Percentiles rank a stretch among this genome's conserved stretches.
Evolutionary conservation across 768 basidiomycete species (phyloP).

Genomic region (Phallus indusiatus): DNA sequence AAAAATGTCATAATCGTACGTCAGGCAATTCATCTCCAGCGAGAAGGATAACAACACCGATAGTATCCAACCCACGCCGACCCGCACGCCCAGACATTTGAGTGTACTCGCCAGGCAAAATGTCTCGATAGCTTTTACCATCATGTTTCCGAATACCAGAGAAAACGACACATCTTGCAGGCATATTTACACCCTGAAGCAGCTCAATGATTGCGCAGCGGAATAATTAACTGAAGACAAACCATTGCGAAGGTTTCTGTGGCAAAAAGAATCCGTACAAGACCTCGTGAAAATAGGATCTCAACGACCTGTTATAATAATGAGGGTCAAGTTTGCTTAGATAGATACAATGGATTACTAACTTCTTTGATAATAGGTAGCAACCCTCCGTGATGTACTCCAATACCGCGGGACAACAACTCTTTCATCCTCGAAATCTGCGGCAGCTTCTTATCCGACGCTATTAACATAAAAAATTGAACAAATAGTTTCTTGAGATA

Average conservation of each 20-base stretch:
- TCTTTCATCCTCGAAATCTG: conserved; percentile 89
- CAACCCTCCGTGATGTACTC: conserved; percentile 94
- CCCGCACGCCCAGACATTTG: conserved; percentile 99
- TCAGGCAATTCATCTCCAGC: conserved; percentile 80
- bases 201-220: not conserved
- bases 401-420: conserved; percentile 85
- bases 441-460: conserved; percentile 84
- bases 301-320: conserved; percentile 69
- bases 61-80: conserved; percentile 87
- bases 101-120: conserved; percentile 88
- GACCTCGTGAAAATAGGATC: conserved; percentile 87
- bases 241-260: conserved; percentile 99
- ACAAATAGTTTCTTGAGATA: not conserved
- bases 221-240: conserved; percentile 12
- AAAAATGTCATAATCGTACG: conserved; percentile 30
- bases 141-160: conserved; percentile 94
- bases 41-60: conserved; percentile 91
- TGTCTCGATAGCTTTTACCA: conserved; percentile 83
- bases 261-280: conserved; percentile 95
- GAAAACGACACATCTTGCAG: conserved; percentile 94
- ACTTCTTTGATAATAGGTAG: conserved; percentile 97
- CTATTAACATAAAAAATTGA: conserved; percentile 30
- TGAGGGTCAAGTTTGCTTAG: not conserved
- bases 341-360: conserved; percentile 9
- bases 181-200: conserved; percentile 95